These are phyloP conservation scores for Clavariopsis aquatica DNA, from an alignment of 495 filamentous ascomycete genomes.

Conservation along the genomic window DNA sequence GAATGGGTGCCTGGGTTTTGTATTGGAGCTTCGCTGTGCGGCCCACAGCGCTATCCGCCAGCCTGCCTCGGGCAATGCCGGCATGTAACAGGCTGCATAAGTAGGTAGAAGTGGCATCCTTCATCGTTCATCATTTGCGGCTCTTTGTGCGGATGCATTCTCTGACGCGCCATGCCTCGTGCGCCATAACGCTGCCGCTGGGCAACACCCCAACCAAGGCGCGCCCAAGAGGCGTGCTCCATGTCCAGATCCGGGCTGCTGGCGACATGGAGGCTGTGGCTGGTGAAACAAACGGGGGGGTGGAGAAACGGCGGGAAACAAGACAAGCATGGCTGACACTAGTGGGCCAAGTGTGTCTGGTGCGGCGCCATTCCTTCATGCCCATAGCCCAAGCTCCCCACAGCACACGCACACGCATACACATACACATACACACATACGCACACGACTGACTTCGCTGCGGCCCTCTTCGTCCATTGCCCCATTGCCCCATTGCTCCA, in stretches of 20 bases:
- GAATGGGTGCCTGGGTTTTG: too few relatives aligned
- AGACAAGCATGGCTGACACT: not conserved
- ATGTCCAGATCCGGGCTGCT: too few relatives aligned
- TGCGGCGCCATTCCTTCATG: not conserved
- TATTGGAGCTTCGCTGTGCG: too few relatives aligned
- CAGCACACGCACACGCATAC: too few relatives aligned
- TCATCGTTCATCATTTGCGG: too few relatives aligned
- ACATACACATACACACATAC: too few relatives aligned
- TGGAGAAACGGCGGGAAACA: not conserved
- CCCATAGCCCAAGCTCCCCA: too few relatives aligned
- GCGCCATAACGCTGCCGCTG: not conserved
- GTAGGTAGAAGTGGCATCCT: too few relatives aligned
- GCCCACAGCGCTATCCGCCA: too few relatives aligned
- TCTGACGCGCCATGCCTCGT: not conserved
- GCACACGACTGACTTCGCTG: too few relatives aligned
- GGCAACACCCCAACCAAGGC: not conserved
- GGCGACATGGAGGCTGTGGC: not conserved
- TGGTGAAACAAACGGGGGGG: not conserved
- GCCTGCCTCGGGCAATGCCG: not conserved
- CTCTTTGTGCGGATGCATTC: slow-evolving; percentile 1
- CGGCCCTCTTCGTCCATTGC: not conserved
- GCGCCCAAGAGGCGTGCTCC: too few relatives aligned
- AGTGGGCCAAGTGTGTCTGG: not conserved
- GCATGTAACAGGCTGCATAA: not conserved
- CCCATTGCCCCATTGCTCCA: not conserved